These are phyloP conservation scores for Nephelium lappaceum DNA, from an alignment of 345 rosid genomes.

Conservation along the genomic window DNA sequence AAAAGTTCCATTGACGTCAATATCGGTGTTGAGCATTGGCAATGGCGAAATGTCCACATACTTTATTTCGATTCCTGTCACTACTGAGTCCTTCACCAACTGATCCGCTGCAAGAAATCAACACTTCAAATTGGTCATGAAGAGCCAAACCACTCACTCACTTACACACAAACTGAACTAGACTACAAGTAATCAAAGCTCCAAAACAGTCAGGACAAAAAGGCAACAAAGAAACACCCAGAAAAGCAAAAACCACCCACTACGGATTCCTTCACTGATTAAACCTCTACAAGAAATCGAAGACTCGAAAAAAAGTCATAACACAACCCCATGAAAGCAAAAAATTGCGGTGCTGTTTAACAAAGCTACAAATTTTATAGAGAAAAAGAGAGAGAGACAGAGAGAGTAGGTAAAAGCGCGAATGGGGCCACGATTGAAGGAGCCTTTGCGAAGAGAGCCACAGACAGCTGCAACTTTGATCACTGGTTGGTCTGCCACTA, in stretches of 20 bases:
- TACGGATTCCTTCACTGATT: too few species aligned
- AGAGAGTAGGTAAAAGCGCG: slow-evolving; percentile 30
- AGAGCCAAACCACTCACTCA: neutral
- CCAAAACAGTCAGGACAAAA: too few species aligned
- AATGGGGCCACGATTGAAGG: slow-evolving; percentile 43
- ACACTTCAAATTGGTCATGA: neutral
- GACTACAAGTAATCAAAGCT: too few species aligned
- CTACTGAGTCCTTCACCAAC: slow-evolving; percentile 17
- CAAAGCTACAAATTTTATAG: neutral
- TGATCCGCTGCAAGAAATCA: slow-evolving; percentile 11
- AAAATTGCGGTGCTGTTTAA: neutral
- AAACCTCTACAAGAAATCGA: too few species aligned
- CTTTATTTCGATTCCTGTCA: slow-evolving; percentile 24
- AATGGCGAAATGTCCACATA: slow-evolving; percentile 29
- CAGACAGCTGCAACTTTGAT: slow-evolving; percentile 46
- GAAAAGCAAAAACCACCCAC: too few species aligned
- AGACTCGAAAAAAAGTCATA: too few species aligned
- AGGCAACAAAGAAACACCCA: too few species aligned
- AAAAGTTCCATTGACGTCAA: slow-evolving; percentile 34
- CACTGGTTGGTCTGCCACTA: slow-evolving; percentile 12
- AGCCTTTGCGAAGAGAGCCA: slow-evolving; percentile 50
- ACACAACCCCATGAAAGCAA: too few species aligned
- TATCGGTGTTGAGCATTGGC: slow-evolving; percentile 45
- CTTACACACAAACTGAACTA: too few species aligned
- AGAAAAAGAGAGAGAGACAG: neutral